phyloP scores from a whole-genome alignment of 371 early-diverging fungal genomes.

The Umbelopsis sp. region DNA sequence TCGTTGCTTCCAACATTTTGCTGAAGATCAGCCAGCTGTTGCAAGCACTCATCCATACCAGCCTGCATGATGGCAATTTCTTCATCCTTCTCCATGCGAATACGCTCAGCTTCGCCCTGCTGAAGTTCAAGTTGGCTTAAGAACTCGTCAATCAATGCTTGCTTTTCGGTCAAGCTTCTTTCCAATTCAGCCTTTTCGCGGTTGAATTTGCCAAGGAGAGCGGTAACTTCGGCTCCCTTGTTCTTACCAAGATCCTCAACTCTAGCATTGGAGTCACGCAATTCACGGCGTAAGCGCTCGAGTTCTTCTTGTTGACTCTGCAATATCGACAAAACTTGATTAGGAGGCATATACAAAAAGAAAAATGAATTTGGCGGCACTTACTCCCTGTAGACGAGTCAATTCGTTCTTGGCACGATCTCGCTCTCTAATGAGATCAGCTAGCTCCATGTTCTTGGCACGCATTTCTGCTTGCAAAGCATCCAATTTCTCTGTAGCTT shows the following conservation, averaged over 20 bases:
- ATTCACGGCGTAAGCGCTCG: constrained; percentile 75
- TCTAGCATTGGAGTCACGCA: constrained; percentile 74
- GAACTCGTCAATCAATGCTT: constrained; percentile 62
- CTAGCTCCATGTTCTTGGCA: constrained; percentile 81
- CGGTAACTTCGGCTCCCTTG: constrained; percentile 84
- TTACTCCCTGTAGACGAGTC: constrained; percentile 60
- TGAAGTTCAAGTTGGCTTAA: constrained; percentile 70
- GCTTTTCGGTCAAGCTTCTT: constrained; percentile 54
- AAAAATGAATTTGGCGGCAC: constrained; percentile 4
- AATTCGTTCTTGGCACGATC: constrained; percentile 80
- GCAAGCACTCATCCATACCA: constrained; percentile 94
- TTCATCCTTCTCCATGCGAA: constrained; percentile 78
- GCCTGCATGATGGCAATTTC: constrained; percentile 89
- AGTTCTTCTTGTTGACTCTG: constrained; percentile 81
- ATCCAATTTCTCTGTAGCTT: constrained; percentile 76
- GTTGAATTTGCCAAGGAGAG: constrained; percentile 76
- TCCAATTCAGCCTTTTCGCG: constrained; percentile 83
- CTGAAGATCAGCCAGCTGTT: constrained; percentile 82
- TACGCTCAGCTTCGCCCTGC: constrained; percentile 69
- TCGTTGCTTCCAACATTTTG: constrained; percentile 32
- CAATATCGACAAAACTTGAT: neutral
- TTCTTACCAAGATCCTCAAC: constrained; percentile 77
- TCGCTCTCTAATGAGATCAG: constrained; percentile 83
- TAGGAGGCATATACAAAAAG: neutral
- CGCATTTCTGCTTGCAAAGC: constrained; percentile 78